phyloP scores from a whole-genome alignment of 495 filamentous ascomycete species.

The Thermothielavioides terrestris region DNA sequence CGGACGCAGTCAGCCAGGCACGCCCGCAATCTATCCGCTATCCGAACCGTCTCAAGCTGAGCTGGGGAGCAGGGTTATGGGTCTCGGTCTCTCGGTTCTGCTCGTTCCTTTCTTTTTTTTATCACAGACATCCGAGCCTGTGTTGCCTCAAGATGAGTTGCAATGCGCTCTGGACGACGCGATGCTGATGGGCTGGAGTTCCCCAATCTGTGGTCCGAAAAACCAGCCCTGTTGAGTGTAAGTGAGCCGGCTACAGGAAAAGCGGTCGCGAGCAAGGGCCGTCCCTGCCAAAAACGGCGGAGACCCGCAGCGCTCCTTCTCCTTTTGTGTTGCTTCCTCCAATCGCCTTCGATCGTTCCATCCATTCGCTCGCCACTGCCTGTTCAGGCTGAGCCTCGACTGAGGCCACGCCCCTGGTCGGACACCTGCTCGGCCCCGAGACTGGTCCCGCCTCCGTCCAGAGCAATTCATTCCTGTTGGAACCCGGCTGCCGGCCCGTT shows the following conservation, averaged over 20 bases:
- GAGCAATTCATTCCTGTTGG: background rate
- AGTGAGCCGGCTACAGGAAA: constrained; percentile 10
- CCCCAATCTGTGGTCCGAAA: constrained; percentile 32
- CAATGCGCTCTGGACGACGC: background rate
- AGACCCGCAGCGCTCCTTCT: background rate
- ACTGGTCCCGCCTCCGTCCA: background rate
- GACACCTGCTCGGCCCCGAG: constrained; percentile 1
- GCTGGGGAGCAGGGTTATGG: constrained; percentile 18
- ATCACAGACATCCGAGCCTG: constrained; percentile 3
- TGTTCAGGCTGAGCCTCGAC: too few relatives aligned
- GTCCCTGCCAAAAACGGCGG: background rate
- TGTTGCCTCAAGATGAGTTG: background rate
- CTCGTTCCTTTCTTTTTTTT: background rate
- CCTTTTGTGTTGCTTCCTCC: constrained; percentile 5
- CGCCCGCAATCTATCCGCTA: constrained; percentile 27
- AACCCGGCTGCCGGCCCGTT: background rate
- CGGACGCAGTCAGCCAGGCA: too few relatives aligned
- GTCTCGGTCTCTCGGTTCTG: background rate
- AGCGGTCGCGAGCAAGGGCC: background rate
- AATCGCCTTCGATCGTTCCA: background rate
- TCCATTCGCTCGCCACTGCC: too few relatives aligned
- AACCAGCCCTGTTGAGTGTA: constrained; percentile 1
- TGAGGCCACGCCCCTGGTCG: background rate
- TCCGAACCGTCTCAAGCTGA: constrained; percentile 17
- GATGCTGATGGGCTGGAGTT: constrained; percentile 17